Conservation (phyloP, 2,329 filamentous ascomycete genomes). For the Remersonia thermophila region DNA sequence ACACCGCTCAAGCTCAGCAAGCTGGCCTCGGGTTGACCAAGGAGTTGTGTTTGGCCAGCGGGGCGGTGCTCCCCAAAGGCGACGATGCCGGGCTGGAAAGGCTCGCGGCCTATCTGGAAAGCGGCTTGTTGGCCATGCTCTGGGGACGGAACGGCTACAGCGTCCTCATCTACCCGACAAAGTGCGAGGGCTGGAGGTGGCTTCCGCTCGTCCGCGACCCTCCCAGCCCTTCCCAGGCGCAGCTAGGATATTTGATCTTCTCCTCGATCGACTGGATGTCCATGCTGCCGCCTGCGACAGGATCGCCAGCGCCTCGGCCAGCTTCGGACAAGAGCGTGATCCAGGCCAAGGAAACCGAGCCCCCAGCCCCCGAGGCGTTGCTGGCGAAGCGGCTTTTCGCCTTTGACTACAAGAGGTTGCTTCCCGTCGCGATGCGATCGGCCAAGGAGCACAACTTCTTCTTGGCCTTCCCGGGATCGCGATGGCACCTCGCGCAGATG, state of each 20-base stretch:
- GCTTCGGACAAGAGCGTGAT: too few species aligned
- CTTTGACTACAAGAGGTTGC: constrained; percentile 23
- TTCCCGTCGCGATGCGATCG: constrained; percentile 10
- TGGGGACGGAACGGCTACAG: constrained; percentile 22
- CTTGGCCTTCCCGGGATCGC: constrained; percentile 34
- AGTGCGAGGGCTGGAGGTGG: constrained; percentile 24
- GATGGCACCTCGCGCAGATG: constrained; percentile 23
- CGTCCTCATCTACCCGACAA: constrained; percentile 29
- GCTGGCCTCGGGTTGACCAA: background rate
- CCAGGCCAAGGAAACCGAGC: too few species aligned
- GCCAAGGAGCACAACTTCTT: constrained; percentile 29
- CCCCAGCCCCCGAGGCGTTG: background rate
- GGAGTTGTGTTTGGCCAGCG: constrained; percentile 15
- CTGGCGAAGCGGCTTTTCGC: constrained; percentile 18
- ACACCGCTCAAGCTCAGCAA: constrained; percentile 10
- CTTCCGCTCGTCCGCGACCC: constrained; percentile 11
- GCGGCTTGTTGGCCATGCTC: constrained; percentile 26
- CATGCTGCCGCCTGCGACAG: constrained; percentile 12
- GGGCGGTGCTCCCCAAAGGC: constrained; percentile 12
- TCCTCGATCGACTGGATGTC: constrained; percentile 15
- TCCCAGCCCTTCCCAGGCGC: constrained; percentile 5
- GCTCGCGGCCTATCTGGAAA: constrained; percentile 24
- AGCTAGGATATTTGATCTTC: constrained; percentile 29
- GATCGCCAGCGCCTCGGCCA: background rate
- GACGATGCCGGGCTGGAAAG: constrained; percentile 15